Conservation (phyloP, 805 yeast genomes). For the Metschnikowia matae region DNA sequence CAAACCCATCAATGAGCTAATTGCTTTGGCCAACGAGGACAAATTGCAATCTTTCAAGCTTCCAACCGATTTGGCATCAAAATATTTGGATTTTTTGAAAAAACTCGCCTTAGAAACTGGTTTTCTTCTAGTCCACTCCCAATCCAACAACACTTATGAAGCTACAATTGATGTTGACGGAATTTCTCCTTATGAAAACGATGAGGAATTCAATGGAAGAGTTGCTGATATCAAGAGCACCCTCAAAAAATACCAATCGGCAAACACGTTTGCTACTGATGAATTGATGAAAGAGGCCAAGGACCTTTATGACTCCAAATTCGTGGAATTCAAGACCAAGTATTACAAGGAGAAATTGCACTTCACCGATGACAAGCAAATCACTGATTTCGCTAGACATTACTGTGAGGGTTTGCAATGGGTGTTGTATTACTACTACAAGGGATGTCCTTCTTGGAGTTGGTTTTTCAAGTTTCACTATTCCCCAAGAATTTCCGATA, state of each 20-base stretch:
- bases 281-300: slow-evolving; percentile 45
- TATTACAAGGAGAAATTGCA: slow-evolving; percentile 81
- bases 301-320: slow-evolving; percentile 67
- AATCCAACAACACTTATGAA: slow-evolving; percentile 50
- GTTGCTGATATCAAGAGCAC: slow-evolving; percentile 47
- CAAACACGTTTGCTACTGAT: slow-evolving; percentile 59
- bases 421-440: slow-evolving; percentile 89
- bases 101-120: slow-evolving; percentile 65
- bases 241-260: slow-evolving; percentile 62
- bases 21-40: slow-evolving; percentile 28
- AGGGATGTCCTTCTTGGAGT: slow-evolving; percentile 92
- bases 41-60: slow-evolving; percentile 32
- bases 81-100: slow-evolving; percentile 58
- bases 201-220: slow-evolving; percentile 59
- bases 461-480: slow-evolving; percentile 92
- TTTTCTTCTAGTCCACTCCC: slow-evolving; percentile 60
- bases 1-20: slow-evolving; percentile 30
- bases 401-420: slow-evolving; percentile 95
- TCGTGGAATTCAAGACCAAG: slow-evolving; percentile 76
- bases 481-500: slow-evolving; percentile 91
- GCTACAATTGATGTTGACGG: slow-evolving; percentile 72
- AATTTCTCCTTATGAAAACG: slow-evolving; percentile 60
- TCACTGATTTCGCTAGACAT: slow-evolving; percentile 66
- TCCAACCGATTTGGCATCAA: slow-evolving; percentile 44
- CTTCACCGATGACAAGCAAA: slow-evolving; percentile 58